These are phyloP conservation scores for Cutaneotrichosporon dermatis DNA, from an alignment of 1,284 basidiomycete species.

Conservation along the genomic window DNA sequence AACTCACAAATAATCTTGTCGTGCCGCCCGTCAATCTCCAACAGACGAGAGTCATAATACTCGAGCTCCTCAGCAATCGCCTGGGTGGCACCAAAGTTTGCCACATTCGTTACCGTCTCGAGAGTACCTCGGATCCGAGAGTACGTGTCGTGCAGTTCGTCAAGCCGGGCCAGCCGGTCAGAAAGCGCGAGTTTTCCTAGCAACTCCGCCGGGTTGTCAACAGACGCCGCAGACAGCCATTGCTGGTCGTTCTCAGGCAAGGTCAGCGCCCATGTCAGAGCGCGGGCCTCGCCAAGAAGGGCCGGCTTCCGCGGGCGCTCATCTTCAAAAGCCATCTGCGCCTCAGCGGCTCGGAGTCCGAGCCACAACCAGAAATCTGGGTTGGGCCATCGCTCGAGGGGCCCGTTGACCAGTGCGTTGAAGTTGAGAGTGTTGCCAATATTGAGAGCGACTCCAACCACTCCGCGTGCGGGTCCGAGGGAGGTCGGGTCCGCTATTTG, in stretches of 20 bases:
- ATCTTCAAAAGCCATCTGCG: conserved; percentile 17
- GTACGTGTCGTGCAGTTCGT: conserved; percentile 32
- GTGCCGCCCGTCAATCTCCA: conserved; percentile 29
- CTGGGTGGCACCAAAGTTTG: conserved; percentile 25
- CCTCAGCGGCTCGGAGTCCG: conserved; percentile 15
- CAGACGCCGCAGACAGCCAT: conserved; percentile 20
- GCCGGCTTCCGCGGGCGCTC: conserved; percentile 16
- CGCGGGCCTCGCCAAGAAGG: conserved; percentile 21
- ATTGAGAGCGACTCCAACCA: conserved; percentile 12
- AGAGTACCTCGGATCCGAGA: conserved; percentile 23
- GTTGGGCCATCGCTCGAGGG: conserved; percentile 18
- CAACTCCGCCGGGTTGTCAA: conserved; percentile 21
- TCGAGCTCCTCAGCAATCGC: conserved; percentile 32
- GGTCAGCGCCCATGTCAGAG: not conserved
- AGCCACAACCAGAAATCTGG: conserved; percentile 37
- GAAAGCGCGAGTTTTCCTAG: conserved; percentile 34
- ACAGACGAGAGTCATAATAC: conserved; percentile 23
- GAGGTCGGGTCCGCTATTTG: conserved; percentile 27
- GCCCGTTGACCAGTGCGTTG: conserved; percentile 17
- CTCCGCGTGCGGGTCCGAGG: conserved; percentile 32
- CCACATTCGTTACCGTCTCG: conserved; percentile 26
- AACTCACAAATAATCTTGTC: conserved; percentile 33
- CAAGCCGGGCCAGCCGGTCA: conserved; percentile 33
- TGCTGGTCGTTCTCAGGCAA: conserved; percentile 28
- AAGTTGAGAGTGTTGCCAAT: conserved; percentile 28